Base-by-base conservation (phyloP, 2,329 filamentous ascomycete species). In the Helicocarpus griseus region DNA sequence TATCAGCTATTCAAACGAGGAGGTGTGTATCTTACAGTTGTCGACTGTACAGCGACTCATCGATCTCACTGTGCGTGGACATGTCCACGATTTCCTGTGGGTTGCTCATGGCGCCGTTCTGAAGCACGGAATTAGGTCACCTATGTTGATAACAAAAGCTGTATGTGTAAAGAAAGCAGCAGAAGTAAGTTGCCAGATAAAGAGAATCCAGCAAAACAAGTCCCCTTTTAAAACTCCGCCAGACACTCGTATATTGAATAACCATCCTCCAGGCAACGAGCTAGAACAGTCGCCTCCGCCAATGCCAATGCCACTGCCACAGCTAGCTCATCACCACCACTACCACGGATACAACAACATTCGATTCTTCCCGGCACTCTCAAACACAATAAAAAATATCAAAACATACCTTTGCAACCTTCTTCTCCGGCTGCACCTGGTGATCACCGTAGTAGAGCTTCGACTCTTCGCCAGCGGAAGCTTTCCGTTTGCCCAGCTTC, bases 31-130 rank as follows among this genome's bases (percentile, higher is more conserved):
- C 69, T 62, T 57, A 72, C 65, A 85, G 77, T 71, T 85, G 81
- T 59, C 81, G 73, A 66, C 80, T 83, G 72, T 85, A 85, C 51
- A 85, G 70, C 38, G 80, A 82, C 68, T 85, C 81, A 61, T 85
- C 81, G 60, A 85, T 85, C 60, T 83, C 81, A 59, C 79, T 79
- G 61, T 78, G 74, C 62, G 82, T 82, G 60, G 82, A 75, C 71
- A 78, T 74, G 67, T 81, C 77, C 54, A 78, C 74, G 47, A 77
- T 77, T 58, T 77, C 74, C 57, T 76, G 75, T 58, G 73, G 76
- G 63, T 83, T 80, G 61, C 83, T 72, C 80, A 83, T 83, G 57
- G 75, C 79, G 62, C 64, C 60, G 70, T 78, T 77, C 73, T 78
- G 53, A 2, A 50, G 19, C 11, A 21, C 21, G 43, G 26, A 38